Conservation (phyloP, 768 basidiomycete species). For the Boletus subcaerulescens region DNA sequence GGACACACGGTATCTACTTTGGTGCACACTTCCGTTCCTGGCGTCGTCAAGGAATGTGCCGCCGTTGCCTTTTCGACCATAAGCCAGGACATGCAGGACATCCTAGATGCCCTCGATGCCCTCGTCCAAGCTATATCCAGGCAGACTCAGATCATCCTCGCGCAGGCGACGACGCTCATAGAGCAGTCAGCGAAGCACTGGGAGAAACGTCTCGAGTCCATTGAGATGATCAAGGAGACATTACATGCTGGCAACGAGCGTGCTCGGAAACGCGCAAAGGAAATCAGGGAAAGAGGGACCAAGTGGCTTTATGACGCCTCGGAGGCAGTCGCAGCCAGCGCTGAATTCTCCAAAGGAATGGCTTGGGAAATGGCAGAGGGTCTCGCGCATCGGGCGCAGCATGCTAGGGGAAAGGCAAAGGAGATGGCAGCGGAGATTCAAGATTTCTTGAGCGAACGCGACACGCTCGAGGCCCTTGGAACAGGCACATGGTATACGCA, state of each 20-base stretch:
- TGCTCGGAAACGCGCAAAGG: constrained; percentile 52
- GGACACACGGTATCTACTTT: constrained; percentile 17
- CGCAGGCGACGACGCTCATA: constrained; percentile 39
- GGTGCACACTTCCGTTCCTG: constrained; percentile 45
- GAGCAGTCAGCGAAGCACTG: constrained; percentile 39
- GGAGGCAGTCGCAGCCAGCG: constrained; percentile 40
- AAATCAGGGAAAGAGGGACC: constrained; percentile 48
- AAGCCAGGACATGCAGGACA: constrained; percentile 52
- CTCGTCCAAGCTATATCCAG: constrained; percentile 48
- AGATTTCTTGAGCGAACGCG: constrained; percentile 20
- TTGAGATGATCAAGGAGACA: constrained; percentile 37
- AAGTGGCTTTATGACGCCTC: constrained; percentile 44
- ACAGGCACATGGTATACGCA: constrained; percentile 17
- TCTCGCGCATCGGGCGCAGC: constrained; percentile 35
- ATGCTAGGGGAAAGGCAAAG: constrained; percentile 47
- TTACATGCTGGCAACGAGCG: constrained; percentile 48
- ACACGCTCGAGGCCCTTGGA: constrained; percentile 16
- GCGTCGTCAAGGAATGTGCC: constrained; percentile 45
- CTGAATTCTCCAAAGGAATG: constrained; percentile 40
- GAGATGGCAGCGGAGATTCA: constrained; percentile 38
- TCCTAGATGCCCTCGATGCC: constrained; percentile 58
- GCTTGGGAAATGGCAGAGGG: constrained; percentile 41
- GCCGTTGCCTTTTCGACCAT: constrained; percentile 44
- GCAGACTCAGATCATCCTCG: constrained; percentile 35
- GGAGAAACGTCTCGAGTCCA: constrained; percentile 37